Evolutionary conservation across 108 stramenopile genomes (phyloP), one percentile per base, ranked within the genome.

Genomic region (Discostella stelligeroides): DNA sequence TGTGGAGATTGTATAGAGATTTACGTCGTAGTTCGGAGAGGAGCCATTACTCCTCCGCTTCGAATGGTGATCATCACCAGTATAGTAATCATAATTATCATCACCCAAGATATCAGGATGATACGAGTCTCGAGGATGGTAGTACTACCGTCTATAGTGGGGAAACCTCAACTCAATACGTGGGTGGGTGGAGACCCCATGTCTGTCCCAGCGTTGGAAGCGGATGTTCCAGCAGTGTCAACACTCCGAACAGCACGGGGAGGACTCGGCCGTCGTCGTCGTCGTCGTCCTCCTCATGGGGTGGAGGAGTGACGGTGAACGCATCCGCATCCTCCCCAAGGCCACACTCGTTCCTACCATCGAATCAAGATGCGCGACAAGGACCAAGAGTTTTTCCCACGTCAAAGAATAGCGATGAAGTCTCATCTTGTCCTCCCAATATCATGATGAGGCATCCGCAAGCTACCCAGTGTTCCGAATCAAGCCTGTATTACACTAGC

Each of bases 161-260:
- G 10, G 27, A 28, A 10, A 14, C 14, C 14, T 24, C 34, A 14
- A 30, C 71, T 6, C 63, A 63, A 21, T 72, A 50, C 37, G 71
- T 72, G 12, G 71, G 63, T 1, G 71, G 71, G 20, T 72, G 71
- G 71, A 72, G 55, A 41, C 71, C 71, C 10, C 62, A 25, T 13
- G 43, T 72, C 6, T 42, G 28, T 57, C 43, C 55, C 13, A 45
- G 46, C 27, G 42, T 62, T 11, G 45, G 45, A 11, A 45, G 38
- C 37, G 15, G 61, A 23, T 15, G 25, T 21, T 40, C 25, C 7
- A 27, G 60, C 24, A 25, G 30, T 60, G 21, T 8, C 15, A 60
- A 21, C 39, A 41, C 15, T 41, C 37, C 15, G n/a, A 34, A n/a
- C 59, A 34, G 7, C 17, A 14, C 0, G 37, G 21, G 59, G 0